A percentile compares a stretch with the other conserved stretches of the same genome.
Conservation (phyloP, 495 filamentous ascomycete genomes). For the Letharia columbiana region DNA sequence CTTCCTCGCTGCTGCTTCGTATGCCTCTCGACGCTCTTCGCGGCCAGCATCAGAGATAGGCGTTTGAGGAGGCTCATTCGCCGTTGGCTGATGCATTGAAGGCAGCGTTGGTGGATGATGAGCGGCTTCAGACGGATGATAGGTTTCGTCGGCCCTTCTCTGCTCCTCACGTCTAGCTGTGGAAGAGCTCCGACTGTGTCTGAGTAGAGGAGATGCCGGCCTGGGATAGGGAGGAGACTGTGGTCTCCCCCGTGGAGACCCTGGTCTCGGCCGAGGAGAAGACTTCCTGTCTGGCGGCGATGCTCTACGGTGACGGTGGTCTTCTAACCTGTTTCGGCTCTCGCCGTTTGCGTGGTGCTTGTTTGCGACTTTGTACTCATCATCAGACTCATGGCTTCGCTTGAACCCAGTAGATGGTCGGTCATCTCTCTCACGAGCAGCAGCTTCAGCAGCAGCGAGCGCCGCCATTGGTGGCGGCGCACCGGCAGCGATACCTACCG, state of each 20-base stretch:
- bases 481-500: constrained; percentile 64
- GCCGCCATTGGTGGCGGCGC: constrained; percentile 67
- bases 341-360: constrained; percentile 91
- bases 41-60: constrained; percentile 45
- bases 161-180: constrained; percentile 64
- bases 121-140: constrained; percentile 84
- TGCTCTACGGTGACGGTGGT: constrained; percentile 66
- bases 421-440: constrained; percentile 73
- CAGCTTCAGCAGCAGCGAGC: constrained; percentile 63
- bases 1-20: constrained; percentile 80
- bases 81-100: constrained; percentile 51
- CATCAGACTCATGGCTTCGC: constrained; percentile 83
- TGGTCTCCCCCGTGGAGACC: constrained; percentile 20
- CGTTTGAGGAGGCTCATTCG: constrained; percentile 36
- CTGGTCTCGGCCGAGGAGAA: constrained; percentile 45
- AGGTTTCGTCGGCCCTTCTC: constrained; percentile 61
- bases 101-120: constrained; percentile 73
- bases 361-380: constrained; percentile 46
- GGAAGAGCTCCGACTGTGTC: constrained; percentile 68
- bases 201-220: constrained; percentile 48
- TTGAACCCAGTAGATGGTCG: constrained; percentile 74
- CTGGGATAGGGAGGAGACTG: constrained; percentile 28
- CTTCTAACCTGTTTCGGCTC: constrained; percentile 73
- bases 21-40: constrained; percentile 49
- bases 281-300: constrained; percentile 51